These are phyloP conservation scores for Coccomyxa subellipsoidea DNA, from an alignment of 163 green algal genomes.

Conservation along the genomic window DNA sequence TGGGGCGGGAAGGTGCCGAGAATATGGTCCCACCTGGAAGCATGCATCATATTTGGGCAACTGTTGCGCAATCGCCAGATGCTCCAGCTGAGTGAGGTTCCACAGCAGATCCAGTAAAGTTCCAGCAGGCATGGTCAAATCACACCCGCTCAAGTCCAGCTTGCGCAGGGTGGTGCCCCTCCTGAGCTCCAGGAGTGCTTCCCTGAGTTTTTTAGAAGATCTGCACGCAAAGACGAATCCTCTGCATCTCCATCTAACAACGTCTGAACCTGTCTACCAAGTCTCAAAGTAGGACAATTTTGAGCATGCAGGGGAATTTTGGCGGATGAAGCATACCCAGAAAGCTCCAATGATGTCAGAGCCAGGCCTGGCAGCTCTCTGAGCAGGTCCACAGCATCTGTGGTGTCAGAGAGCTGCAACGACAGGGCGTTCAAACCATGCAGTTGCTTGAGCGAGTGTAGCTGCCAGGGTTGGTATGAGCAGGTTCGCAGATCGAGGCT, in stretches of 20 bases:
- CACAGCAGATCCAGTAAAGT: neutral
- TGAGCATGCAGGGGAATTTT: neutral
- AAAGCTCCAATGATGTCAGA: neutral
- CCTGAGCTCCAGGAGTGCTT: neutral
- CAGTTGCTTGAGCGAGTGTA: neutral
- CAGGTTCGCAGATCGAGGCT: neutral
- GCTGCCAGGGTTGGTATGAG: neutral
- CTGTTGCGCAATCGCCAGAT: neutral
- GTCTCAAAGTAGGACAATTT: neutral
- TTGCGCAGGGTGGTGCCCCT: neutral
- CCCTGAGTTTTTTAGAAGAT: too few species aligned
- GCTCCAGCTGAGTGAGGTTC: neutral
- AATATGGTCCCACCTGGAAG: neutral
- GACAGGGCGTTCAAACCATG: neutral
- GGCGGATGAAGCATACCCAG: neutral
- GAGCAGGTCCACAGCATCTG: neutral
- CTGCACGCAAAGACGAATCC: too few species aligned
- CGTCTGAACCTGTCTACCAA: neutral
- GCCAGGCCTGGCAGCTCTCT: neutral
- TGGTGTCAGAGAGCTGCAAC: neutral
- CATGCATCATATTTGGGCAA: too few species aligned
- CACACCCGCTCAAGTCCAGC: neutral
- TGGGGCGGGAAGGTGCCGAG: too few species aligned
- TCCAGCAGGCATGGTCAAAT: neutral
- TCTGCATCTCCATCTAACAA: neutral